Evolutionary conservation across 2,329 filamentous ascomycete genomes (phyloP).

Genomic region (Diaporthe caulivora): DNA sequence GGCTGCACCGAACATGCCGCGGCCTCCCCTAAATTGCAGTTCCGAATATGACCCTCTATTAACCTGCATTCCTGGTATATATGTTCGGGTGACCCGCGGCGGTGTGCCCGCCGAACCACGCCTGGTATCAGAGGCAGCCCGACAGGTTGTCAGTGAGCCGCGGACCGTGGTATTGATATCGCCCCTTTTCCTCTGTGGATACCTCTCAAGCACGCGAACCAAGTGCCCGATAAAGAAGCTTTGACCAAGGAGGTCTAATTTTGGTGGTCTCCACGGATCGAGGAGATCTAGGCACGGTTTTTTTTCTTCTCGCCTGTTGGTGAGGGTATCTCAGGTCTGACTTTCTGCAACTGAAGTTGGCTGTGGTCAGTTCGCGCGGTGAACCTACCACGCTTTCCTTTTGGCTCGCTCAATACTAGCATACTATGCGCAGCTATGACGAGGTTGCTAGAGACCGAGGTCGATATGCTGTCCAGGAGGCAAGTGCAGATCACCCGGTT

Average conservation of each 20-base stretch:
- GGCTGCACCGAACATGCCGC: not conserved
- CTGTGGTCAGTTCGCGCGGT: not conserved
- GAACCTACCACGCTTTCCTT: not conserved
- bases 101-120: constrained; percentile 23
- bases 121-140: constrained; percentile 15
- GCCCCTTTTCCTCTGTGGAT: constrained; percentile 34
- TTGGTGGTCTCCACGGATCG: constrained; percentile 25
- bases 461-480: not conserved
- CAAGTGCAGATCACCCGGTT: constrained; percentile 5
- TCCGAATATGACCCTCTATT: constrained; percentile 1
- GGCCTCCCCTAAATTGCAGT: constrained; percentile 30
- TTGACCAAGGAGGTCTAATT: constrained; percentile 32
- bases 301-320: not conserved
- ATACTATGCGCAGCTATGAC: not conserved
- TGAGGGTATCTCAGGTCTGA: not conserved
- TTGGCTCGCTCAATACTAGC: not conserved
- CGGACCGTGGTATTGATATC: constrained; percentile 7
- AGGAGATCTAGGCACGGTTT: constrained; percentile 1
- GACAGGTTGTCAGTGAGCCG: constrained; percentile 21
- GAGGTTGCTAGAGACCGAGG: not conserved
- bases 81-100: constrained; percentile 19
- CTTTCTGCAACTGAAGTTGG: not conserved
- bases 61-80: constrained; percentile 26
- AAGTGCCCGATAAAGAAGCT: constrained; percentile 29
- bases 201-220: constrained; percentile 12